These are phyloP conservation scores for Eimeria tenella DNA, from an alignment of 169 alveolate species.

Conservation along the genomic window DNA sequence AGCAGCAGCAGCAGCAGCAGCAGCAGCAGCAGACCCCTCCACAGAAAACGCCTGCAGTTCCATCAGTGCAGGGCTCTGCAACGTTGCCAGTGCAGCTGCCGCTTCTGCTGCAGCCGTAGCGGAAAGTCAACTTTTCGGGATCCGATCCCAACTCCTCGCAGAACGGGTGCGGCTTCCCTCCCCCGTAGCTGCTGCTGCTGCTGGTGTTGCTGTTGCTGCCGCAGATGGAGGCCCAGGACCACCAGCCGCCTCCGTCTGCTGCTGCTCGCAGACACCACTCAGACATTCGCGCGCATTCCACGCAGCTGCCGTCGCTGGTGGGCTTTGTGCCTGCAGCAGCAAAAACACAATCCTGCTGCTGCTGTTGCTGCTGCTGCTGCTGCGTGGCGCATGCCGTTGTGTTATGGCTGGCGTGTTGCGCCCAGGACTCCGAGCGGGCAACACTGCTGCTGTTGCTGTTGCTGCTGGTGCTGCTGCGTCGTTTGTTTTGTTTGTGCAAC, in stretches of 20 bases:
- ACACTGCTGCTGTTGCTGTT: background rate
- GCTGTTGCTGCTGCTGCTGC: background rate
- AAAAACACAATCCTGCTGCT: background rate
- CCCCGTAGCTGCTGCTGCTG: background rate
- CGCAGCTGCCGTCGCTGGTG: background rate
- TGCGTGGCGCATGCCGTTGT: no score
- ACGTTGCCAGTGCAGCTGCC: background rate
- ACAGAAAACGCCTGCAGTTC: slow-evolving; percentile 25
- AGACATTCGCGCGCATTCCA: background rate
- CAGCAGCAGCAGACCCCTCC: background rate
- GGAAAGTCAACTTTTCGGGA: background rate
- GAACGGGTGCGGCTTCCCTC: background rate
- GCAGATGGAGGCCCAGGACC: slow-evolving; percentile 22
- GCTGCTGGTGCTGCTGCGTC: background rate
- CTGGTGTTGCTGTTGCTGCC: background rate
- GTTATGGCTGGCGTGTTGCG: no score
- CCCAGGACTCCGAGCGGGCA: no score
- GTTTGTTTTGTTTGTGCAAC: background rate
- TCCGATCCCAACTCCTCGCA: slow-evolving; percentile 3
- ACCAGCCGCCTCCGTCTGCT: slow-evolving; percentile 25
- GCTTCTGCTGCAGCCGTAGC: slow-evolving; percentile 30
- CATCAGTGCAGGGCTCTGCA: slow-evolving; percentile 16
- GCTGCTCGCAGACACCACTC: slow-evolving; percentile 36
- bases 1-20: slow-evolving; percentile 9
- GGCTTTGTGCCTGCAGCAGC: slow-evolving; percentile 61